phyloP scores from a whole-genome alignment of 2,329 filamentous ascomycete genomes.

The Cyclaneusma minus region DNA sequence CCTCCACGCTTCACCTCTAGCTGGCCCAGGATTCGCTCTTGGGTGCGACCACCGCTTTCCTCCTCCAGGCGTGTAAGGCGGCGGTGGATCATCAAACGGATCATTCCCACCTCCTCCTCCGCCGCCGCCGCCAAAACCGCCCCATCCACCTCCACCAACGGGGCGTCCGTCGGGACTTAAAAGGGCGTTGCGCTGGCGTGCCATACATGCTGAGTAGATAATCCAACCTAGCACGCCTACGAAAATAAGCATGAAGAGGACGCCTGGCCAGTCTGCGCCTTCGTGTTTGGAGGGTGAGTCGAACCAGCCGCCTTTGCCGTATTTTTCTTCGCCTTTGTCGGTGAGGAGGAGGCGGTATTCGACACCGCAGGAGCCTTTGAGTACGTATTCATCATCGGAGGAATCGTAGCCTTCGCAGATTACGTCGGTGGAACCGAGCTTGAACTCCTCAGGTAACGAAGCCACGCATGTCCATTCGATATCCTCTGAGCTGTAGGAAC shows the following conservation, averaged over 20 bases:
- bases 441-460: conserved; percentile 41
- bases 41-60: conserved; percentile 8
- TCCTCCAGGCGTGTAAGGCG: conserved; percentile 15
- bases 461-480: conserved; percentile 82
- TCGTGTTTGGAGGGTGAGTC: too few species aligned
- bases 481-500: conserved; percentile 64
- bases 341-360: conserved; percentile 76
- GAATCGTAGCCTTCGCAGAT: conserved; percentile 77
- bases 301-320: conserved; percentile 26
- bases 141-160: conserved; percentile 26
- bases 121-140: conserved; percentile 18
- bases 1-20: conserved; percentile 47
- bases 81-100: conserved; percentile 14
- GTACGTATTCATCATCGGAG: conserved; percentile 66
- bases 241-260: conserved; percentile 48
- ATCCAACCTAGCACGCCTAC: conserved; percentile 45
- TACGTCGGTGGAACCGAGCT: conserved; percentile 75
- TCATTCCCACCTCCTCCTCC: conserved; percentile 5
- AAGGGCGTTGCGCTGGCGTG: conserved; percentile 1
- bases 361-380: conserved; percentile 85
- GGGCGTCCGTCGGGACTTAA: conserved; percentile 7
- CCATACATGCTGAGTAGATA: conserved; percentile 33
- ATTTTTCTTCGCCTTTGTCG: conserved; percentile 55
- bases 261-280: conserved; percentile 20
- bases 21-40: conserved; percentile 8